Evolutionary conservation across 768 basidiomycete species (phyloP).

Genomic region (Agrocybe pediades): DNA sequence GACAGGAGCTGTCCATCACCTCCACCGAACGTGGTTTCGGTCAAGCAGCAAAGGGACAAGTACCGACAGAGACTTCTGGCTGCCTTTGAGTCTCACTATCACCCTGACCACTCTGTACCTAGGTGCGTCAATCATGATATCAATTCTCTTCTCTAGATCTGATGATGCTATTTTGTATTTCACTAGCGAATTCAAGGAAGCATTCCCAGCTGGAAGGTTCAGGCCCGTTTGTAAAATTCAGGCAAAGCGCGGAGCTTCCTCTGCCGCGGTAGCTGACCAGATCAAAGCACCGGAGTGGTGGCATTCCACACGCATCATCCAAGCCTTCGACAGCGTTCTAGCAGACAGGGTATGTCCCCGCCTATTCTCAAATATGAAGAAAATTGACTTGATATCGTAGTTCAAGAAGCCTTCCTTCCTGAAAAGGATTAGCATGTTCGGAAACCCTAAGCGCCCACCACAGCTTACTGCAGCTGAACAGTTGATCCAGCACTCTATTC

Average conservation of each 20-base stretch:
- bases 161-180: slow-evolving; percentile 8
- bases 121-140: slow-evolving; percentile 41
- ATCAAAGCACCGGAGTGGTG: slow-evolving; percentile 94
- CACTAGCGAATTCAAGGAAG: slow-evolving; percentile 87
- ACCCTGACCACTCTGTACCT: slow-evolving; percentile 85
- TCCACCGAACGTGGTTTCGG: slow-evolving; percentile 71
- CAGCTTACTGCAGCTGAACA: slow-evolving; percentile 81
- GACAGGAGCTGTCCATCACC: slow-evolving; percentile 76
- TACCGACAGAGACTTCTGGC: slow-evolving; percentile 72
- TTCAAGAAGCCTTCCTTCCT: slow-evolving; percentile 88
- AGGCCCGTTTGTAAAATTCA: slow-evolving; percentile 90
- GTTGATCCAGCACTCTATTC: slow-evolving; percentile 83
- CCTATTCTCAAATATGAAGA: not conserved
- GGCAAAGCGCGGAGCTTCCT: slow-evolving; percentile 78
- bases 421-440: slow-evolving; percentile 81
- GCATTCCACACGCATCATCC: slow-evolving; percentile 88
- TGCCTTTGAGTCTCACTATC: slow-evolving; percentile 85
- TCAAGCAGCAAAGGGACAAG: slow-evolving; percentile 79
- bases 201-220: slow-evolving; percentile 91
- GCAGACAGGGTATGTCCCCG: slow-evolving; percentile 67
- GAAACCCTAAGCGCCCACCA: slow-evolving; percentile 67
- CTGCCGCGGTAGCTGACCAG: slow-evolving; percentile 83
- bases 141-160: not conserved
- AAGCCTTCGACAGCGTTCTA: slow-evolving; percentile 86
- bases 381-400: slow-evolving; percentile 34